These are phyloP conservation scores for Ceratocystis eucalypticola DNA, from an alignment of 2,329 filamentous ascomycete genomes.

Conservation along the genomic window DNA sequence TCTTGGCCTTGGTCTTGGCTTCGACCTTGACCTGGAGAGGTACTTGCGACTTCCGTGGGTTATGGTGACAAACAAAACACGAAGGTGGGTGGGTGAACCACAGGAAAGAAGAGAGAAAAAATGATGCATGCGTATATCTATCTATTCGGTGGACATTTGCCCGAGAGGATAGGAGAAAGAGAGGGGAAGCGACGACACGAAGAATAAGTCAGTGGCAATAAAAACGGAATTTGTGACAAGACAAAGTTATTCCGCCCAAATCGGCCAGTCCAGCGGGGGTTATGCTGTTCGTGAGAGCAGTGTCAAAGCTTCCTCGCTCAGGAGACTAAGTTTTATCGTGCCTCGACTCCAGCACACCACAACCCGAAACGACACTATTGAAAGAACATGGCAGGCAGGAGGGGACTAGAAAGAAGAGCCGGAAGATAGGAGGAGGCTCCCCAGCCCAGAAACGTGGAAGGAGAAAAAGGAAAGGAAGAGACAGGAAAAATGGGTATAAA, in stretches of 20 bases:
- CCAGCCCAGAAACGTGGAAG: background rate
- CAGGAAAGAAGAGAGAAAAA: background rate
- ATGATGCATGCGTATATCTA: no score
- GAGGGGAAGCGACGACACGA: background rate
- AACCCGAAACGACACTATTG: conserved; percentile 2
- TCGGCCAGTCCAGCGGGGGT: no score
- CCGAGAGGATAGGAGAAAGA: background rate
- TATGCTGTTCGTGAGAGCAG: no score
- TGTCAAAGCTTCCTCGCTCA: background rate
- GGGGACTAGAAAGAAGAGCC: background rate
- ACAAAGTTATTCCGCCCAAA: no score
- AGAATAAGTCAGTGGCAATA: background rate
- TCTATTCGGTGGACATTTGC: no score
- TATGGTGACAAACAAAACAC: conserved; percentile 1
- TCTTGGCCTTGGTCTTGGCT: background rate
- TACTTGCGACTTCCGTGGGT: background rate
- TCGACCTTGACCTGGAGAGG: background rate
- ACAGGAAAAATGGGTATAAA: background rate
- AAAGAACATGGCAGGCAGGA: background rate
- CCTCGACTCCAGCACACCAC: background rate
- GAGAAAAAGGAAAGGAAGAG: background rate
- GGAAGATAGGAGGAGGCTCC: background rate
- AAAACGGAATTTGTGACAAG: background rate
- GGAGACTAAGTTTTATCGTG: background rate
- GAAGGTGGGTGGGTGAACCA: background rate